Evolutionary conservation across 2,329 filamentous ascomycete species (phyloP).

Genomic region (Aspergillus niger): DNA sequence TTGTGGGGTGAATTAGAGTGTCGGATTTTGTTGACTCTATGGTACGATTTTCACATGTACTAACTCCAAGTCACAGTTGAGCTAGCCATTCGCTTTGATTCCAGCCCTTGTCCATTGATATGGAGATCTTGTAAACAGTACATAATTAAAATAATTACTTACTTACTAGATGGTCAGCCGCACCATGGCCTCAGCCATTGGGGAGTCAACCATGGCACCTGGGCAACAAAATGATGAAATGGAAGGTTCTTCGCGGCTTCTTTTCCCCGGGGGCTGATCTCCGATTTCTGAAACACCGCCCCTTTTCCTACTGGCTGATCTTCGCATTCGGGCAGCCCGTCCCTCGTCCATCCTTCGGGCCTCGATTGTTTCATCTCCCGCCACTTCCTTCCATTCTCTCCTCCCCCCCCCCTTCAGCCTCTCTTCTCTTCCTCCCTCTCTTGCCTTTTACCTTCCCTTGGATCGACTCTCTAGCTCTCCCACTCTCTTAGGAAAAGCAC

Average conservation of each 20-base stretch:
- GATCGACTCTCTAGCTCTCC: background rate
- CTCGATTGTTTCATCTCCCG: conserved; percentile 20
- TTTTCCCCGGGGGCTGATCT: conserved; percentile 19
- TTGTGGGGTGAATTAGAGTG: background rate
- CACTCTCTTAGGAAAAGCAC: background rate
- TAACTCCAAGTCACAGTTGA: too few species aligned
- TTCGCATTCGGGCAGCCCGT: conserved; percentile 5
- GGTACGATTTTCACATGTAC: too few species aligned
- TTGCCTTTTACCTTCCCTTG: background rate
- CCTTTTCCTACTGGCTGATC: conserved; percentile 7
- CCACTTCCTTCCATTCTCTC: conserved; percentile 13
- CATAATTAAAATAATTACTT: too few species aligned
- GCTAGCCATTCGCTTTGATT: too few species aligned
- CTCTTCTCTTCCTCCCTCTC: conserved; percentile 4
- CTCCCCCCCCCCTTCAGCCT: background rate
- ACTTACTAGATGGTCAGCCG: background rate
- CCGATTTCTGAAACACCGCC: conserved; percentile 19
- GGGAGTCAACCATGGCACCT: background rate
- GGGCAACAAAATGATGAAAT: background rate
- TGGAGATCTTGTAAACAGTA: too few species aligned
- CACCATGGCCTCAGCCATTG: background rate
- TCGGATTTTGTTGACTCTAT: too few species aligned
- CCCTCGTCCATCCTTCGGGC: background rate
- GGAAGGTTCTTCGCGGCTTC: conserved; percentile 20
- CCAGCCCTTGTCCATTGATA: too few species aligned